Conservation (phyloP, 345 rosid species). For the Ailanthus altissimus region DNA sequence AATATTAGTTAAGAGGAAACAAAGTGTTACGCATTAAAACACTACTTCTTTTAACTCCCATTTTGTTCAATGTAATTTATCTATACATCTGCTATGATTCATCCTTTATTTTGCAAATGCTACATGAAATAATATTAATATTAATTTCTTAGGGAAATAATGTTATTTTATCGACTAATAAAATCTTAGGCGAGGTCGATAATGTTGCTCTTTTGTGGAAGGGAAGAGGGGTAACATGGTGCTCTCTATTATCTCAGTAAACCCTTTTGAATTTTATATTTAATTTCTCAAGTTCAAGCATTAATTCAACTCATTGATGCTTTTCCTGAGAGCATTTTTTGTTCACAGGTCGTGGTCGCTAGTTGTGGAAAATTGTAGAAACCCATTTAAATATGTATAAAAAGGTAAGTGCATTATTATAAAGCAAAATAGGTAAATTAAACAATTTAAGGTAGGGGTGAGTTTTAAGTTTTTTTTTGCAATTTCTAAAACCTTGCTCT, state of each 20-base stretch:
- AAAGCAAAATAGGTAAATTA: background rate
- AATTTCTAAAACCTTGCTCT: constrained; percentile 4
- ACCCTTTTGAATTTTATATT: background rate
- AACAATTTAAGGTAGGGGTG: background rate
- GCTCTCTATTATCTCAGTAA: background rate
- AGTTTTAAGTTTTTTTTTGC: background rate
- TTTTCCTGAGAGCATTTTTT: background rate
- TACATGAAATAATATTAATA: background rate
- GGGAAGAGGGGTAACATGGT: background rate
- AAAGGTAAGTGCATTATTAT: background rate
- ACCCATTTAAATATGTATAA: background rate
- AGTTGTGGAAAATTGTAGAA: background rate
- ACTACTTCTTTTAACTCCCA: background rate
- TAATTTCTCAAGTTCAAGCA: background rate
- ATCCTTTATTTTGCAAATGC: too few relatives aligned
- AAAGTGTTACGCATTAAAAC: background rate
- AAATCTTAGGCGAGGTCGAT: background rate
- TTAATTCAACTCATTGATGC: background rate
- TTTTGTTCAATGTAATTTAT: too few relatives aligned
- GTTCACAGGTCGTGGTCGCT: background rate
- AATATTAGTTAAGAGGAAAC: background rate
- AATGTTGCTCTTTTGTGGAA: background rate
- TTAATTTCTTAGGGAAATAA: background rate
- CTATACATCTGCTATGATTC: too few relatives aligned
- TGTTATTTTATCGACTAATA: background rate